A percentile compares a stretch with the other conserved stretches of the same genome.
Conservation (phyloP, 257 asterid genomes). For the Plantago elongata region DNA sequence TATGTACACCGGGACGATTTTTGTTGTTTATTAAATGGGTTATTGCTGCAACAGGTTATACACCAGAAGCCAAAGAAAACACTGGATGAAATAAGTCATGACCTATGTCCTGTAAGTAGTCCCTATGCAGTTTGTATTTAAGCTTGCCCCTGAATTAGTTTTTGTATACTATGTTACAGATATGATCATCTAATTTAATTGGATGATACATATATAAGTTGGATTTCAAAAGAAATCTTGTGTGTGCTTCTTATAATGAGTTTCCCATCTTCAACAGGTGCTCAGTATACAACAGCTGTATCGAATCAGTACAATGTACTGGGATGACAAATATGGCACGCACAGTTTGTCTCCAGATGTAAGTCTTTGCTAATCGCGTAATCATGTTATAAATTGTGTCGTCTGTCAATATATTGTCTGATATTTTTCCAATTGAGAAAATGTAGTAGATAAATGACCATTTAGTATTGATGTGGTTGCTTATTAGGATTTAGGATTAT, state of each 20-base stretch:
- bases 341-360: slow-evolving; percentile 94
- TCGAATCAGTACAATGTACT: slow-evolving; percentile 98
- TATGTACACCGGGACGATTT: not conserved
- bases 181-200: not conserved
- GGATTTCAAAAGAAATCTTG: not conserved
- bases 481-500: too few relatives aligned
- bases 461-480: too few relatives aligned
- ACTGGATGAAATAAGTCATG: slow-evolving; percentile 93
- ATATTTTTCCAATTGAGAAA: not conserved
- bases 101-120: slow-evolving; percentile 88
- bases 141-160: too few relatives aligned
- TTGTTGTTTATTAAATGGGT: not conserved
- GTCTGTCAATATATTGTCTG: not conserved
- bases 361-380: slow-evolving; percentile 23
- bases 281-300: slow-evolving; percentile 96
- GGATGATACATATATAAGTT: not conserved
- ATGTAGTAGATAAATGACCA: too few relatives aligned
- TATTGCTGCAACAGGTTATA: slow-evolving; percentile 60
- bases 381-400: not conserved
- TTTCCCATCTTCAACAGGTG: slow-evolving; percentile 45
- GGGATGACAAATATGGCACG: slow-evolving; percentile 99
- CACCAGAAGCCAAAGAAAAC: slow-evolving; percentile 98
- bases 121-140: too few relatives aligned
- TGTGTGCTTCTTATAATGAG: not conserved
- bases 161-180: too few relatives aligned